phyloP scores from a whole-genome alignment of 306 rosid genomes.

The Begonia loranthoides region DNA sequence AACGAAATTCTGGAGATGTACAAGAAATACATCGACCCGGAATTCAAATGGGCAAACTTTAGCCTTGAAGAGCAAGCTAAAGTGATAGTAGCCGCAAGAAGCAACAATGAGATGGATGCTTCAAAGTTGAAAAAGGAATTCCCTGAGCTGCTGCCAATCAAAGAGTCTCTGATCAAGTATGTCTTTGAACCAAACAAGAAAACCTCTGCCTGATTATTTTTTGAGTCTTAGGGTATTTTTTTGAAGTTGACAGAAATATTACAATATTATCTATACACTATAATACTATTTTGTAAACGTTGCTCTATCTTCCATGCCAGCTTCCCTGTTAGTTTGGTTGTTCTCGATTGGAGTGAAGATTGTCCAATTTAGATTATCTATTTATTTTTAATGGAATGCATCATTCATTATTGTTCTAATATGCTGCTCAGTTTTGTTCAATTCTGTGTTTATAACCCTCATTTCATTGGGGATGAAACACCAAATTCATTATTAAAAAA shows the following conservation, averaged over 20 bases:
- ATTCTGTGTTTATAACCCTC: too few relatives aligned
- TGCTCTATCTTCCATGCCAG: too few relatives aligned
- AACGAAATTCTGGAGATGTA: constrained; percentile 85
- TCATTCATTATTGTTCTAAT: too few relatives aligned
- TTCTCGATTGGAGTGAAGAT: too few relatives aligned
- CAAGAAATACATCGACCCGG: constrained; percentile 51
- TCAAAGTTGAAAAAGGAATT: constrained; percentile 68
- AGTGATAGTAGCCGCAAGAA: constrained; percentile 71
- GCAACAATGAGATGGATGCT: constrained; percentile 94
- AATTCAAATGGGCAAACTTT: constrained; percentile 64
- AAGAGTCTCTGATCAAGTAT: constrained; percentile 58
- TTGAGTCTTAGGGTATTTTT: constrained; percentile 5
- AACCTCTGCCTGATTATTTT: constrained; percentile 18
- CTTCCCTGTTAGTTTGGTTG: too few relatives aligned
- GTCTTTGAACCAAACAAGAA: constrained; percentile 75
- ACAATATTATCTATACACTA: too few relatives aligned
- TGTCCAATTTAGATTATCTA: too few relatives aligned
- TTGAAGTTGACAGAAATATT: not conserved
- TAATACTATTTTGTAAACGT: too few relatives aligned
- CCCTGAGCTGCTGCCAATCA: constrained; percentile 72
- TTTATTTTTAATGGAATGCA: too few relatives aligned
- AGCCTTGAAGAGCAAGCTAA: constrained; percentile 85
- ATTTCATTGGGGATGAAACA: too few relatives aligned
- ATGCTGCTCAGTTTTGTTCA: too few relatives aligned
- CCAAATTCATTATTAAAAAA: too few relatives aligned